Base-by-base conservation (phyloP, 805 yeast genomes). In the Cyberlindnera samutprakarnensis region DNA sequence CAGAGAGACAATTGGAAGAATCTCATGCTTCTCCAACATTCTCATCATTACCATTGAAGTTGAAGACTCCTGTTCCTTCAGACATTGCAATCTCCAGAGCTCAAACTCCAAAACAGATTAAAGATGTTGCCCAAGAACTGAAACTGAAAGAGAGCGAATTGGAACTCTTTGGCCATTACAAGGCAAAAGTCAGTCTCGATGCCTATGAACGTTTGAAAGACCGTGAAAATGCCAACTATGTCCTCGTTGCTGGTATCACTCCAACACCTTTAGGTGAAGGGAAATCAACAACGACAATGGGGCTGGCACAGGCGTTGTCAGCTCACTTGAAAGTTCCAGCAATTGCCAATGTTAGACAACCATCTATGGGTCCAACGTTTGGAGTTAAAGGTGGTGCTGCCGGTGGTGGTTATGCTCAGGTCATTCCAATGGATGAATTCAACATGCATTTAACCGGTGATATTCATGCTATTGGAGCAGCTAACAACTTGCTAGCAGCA, bases 371-470 rank as follows among this genome's bases (percentile, higher is more conserved):
- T 35, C 92, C 92, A 43, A 81, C 92, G 14, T 81, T 81, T 50
- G 92, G 92, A 62, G 79, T 81, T 45, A 81, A 81, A 57, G 92
- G 92, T 59, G 92, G 92, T 61, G 92, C 92, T 45, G 92, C 92
- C 7, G 92, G 92, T 55, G 90, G 92, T 57, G 92, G 92, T 38
- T 81, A 80, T 53, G 78, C 92, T 18, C 90, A 81, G 59, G 92
- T 81, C 20, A 79, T 81, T 54, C 92, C 92, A 42, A 81, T 81
- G 92, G 90, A 81, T 57, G 92, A 81, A 53, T 81, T 81, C 65
- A 81, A 81, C 64, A 72, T 81, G 81, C 90, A 81, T 54, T 72
- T 81, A 41, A 81, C 92, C 30, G 92, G 92, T 56, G 92, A 81
- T 58, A 81, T 82, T 39, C 92, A 82, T 54, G 90, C 92, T 28